phyloP scores from a whole-genome alignment of 306 rosid genomes.

The Glycine tomentella region DNA sequence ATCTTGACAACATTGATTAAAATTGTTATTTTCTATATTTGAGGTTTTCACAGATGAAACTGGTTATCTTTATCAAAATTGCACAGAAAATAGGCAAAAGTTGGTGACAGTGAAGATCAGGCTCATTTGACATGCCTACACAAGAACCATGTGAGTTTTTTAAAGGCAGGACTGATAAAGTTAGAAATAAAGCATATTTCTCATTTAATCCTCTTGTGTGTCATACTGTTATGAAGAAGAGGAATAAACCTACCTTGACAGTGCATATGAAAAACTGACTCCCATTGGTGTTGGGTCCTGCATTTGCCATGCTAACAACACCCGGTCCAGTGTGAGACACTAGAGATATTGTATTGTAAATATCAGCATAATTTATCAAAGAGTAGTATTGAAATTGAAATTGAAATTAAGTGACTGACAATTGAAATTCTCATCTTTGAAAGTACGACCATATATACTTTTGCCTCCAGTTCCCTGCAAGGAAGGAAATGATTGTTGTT shows the following conservation, averaged over 20 bases:
- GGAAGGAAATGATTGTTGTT: too few species aligned
- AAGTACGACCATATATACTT: slow-evolving; percentile 96
- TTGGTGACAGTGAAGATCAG: too few species aligned
- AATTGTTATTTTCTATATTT: too few species aligned
- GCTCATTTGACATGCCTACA: too few species aligned
- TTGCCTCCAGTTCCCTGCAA: slow-evolving; percentile 96
- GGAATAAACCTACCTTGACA: slow-evolving; percentile 67
- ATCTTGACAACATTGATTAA: not conserved
- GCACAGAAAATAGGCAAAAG: too few species aligned
- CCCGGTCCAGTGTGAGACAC: slow-evolving; percentile 91
- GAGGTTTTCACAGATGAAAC: too few species aligned
- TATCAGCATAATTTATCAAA: not conserved
- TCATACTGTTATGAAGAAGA: not conserved
- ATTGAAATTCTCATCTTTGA: slow-evolving; percentile 93
- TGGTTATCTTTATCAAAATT: too few species aligned
- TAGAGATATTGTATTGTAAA: slow-evolving; percentile 45
- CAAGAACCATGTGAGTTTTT: too few species aligned
- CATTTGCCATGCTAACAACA: slow-evolving; percentile 97
- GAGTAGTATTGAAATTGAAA: too few species aligned
- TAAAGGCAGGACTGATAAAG: too few species aligned
- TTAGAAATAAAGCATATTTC: too few species aligned
- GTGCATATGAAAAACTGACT: slow-evolving; percentile 98
- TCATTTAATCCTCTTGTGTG: too few species aligned
- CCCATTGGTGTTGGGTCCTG: slow-evolving; percentile 98
- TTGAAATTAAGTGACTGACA: slow-evolving; percentile 53